Evolutionary conservation across 208 protist species (phyloP).

Genomic region (Trypanosomatidae sp.): DNA sequence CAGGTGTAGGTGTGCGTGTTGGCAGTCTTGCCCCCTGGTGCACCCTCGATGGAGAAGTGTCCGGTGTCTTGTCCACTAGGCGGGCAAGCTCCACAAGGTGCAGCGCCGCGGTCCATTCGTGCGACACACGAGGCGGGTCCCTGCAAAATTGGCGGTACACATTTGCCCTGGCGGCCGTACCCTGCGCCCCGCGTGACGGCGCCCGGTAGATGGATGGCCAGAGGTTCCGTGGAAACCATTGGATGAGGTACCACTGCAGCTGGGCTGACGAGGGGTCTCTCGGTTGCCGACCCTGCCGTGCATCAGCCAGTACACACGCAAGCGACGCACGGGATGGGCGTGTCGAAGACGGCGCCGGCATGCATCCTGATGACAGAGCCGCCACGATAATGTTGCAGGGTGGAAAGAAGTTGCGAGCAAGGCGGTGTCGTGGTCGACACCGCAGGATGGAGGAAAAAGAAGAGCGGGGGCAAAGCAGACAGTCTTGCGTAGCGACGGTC

Average conservation of each 20-base stretch:
- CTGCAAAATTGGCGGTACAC: conserved; percentile 8
- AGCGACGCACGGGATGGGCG: conserved; percentile 16
- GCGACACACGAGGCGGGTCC: conserved; percentile 19
- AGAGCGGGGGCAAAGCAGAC: not conserved
- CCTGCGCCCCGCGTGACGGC: not conserved
- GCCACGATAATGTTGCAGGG: not conserved
- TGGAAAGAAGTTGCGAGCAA: not conserved
- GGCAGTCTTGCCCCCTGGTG: not conserved
- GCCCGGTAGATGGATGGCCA: conserved; percentile 13
- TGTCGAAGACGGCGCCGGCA: conserved; percentile 8
- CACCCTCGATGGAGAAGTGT: not conserved
- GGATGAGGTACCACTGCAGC: conserved; percentile 12
- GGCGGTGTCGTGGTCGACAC: not conserved
- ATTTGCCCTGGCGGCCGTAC: not conserved
- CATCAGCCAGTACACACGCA: conserved; percentile 10
- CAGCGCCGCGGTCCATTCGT: conserved; percentile 20
- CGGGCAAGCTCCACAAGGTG: conserved; percentile 19
- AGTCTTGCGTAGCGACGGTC: not conserved
- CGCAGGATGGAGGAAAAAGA: not conserved
- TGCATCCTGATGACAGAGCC: conserved; percentile 5
- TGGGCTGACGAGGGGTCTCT: not conserved
- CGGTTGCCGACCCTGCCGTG: conserved; percentile 3
- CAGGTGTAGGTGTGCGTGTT: not conserved
- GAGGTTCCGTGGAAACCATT: conserved; percentile 16
- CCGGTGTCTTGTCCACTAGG: not conserved